phyloP scores from a whole-genome alignment of 306 rosid genomes.

The Trifolium fragiferum region DNA sequence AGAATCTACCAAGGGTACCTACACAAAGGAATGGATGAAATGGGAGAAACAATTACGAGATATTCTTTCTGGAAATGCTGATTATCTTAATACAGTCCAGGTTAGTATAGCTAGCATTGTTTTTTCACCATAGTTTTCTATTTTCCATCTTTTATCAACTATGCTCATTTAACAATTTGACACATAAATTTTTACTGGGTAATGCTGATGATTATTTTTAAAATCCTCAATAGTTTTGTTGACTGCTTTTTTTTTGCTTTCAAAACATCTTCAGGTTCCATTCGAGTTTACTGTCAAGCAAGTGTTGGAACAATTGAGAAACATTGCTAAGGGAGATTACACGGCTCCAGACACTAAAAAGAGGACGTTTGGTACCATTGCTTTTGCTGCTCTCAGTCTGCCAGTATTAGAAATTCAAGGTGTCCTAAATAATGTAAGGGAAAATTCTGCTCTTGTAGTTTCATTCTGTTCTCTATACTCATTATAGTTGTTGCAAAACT shows the following conservation, averaged over 20 bases:
- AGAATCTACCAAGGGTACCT: slow-evolving; percentile 86
- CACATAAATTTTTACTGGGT: slow-evolving; percentile 13
- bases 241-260: slow-evolving; percentile 35
- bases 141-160: slow-evolving; percentile 13
- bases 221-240: slow-evolving; percentile 31
- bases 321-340: slow-evolving; percentile 76
- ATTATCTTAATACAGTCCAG: slow-evolving; percentile 84
- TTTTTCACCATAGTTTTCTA: background rate
- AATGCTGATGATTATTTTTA: slow-evolving; percentile 19
- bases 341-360: slow-evolving; percentile 68
- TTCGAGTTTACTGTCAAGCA: slow-evolving; percentile 74
- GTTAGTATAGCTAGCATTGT: slow-evolving; percentile 43
- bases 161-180: background rate
- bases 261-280: slow-evolving; percentile 69
- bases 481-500: slow-evolving; percentile 24
- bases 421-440: slow-evolving; percentile 66
- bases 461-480: too few species aligned
- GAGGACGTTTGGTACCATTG: slow-evolving; percentile 73
- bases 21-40: slow-evolving; percentile 73
- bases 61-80: slow-evolving; percentile 62
- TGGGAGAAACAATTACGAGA: slow-evolving; percentile 87
- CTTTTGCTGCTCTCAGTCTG: slow-evolving; percentile 82
- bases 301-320: slow-evolving; percentile 76
- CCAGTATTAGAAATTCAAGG: slow-evolving; percentile 61
- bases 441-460: slow-evolving; percentile 36